Evolutionary conservation across 2,329 filamentous ascomycete species (phyloP).

Genomic region (Xylaria polymorpha): DNA sequence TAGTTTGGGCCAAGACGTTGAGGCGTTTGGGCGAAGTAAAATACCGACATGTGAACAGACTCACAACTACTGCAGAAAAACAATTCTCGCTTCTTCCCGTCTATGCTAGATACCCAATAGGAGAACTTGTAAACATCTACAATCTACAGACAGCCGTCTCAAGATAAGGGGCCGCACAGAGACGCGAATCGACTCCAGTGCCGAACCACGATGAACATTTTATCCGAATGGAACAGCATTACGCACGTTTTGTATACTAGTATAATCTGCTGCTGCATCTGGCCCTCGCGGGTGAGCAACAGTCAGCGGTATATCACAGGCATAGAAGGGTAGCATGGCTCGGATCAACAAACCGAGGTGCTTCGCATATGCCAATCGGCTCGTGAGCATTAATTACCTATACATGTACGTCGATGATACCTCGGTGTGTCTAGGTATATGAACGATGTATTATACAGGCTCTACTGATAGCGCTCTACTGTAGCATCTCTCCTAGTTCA

Average conservation of each 20-base stretch:
- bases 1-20: not conserved
- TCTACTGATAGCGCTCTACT: not conserved
- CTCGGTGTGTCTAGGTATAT: not conserved
- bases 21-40: conserved; percentile 6
- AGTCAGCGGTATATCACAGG: conserved; percentile 4
- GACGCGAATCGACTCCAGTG: not conserved
- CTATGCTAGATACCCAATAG: not conserved
- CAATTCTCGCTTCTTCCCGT: not conserved
- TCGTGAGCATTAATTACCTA: conserved; percentile 6
- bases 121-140: not conserved
- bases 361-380: conserved; percentile 18
- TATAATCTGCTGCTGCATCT: not conserved
- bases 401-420: not conserved
- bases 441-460: not conserved
- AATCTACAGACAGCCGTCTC: not conserved
- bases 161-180: not conserved
- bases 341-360: conserved; percentile 21
- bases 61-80: not conserved
- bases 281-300: not conserved
- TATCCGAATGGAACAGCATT: conserved; percentile 20
- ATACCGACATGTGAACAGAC: conserved; percentile 3
- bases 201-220: conserved; percentile 4
- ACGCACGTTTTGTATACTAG: not conserved
- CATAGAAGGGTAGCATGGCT: conserved; percentile 8
- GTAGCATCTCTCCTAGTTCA: not conserved